Evolutionary conservation across 2,329 filamentous ascomycete species (phyloP).

Genomic region (Sporothrix globosa): DNA sequence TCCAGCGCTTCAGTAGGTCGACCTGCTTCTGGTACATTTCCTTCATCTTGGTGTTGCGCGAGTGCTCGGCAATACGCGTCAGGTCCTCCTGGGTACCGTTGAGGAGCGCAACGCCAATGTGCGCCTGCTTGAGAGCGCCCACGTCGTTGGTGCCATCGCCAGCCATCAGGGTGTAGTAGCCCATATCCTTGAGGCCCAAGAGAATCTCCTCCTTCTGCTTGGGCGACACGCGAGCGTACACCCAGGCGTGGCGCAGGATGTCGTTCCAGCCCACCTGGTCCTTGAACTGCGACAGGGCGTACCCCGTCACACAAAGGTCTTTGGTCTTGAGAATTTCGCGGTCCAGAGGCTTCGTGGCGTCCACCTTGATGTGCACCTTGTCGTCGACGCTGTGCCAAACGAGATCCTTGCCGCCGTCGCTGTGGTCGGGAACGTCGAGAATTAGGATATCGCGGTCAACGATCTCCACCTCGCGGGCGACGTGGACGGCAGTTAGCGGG

Average conservation of each 20-base stretch:
- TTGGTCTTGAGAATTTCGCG: slow-evolving; percentile 78
- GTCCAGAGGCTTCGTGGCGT: slow-evolving; percentile 80
- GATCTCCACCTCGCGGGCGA: slow-evolving; percentile 94
- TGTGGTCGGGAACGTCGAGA: slow-evolving; percentile 90
- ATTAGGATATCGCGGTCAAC: slow-evolving; percentile 95
- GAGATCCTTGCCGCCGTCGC: slow-evolving; percentile 74
- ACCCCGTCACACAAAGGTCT: slow-evolving; percentile 94
- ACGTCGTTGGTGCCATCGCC: slow-evolving; percentile 99
- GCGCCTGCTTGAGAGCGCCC: slow-evolving; percentile 94
- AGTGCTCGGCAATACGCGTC: slow-evolving; percentile 87
- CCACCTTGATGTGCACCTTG: slow-evolving; percentile 80
- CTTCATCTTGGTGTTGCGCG: slow-evolving; percentile 95
- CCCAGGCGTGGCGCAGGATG: slow-evolving; percentile 88
- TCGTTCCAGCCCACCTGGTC: slow-evolving; percentile 74
- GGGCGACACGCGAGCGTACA: slow-evolving; percentile 95
- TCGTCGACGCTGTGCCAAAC: slow-evolving; percentile 97
- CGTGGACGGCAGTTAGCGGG: slow-evolving; percentile 92
- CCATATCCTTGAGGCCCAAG: slow-evolving; percentile 92
- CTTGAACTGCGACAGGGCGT: slow-evolving; percentile 87
- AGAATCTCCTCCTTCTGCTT: slow-evolving; percentile 99
- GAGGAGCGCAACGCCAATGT: slow-evolving; percentile 92
- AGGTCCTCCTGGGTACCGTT: slow-evolving; percentile 94
- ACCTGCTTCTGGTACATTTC: slow-evolving; percentile 97
- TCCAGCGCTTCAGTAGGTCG: slow-evolving; percentile 89
- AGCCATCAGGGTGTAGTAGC: slow-evolving; percentile 98